Base-by-base conservation (phyloP, 2,329 filamentous ascomycete species). In the Metarhizium brunneum region DNA sequence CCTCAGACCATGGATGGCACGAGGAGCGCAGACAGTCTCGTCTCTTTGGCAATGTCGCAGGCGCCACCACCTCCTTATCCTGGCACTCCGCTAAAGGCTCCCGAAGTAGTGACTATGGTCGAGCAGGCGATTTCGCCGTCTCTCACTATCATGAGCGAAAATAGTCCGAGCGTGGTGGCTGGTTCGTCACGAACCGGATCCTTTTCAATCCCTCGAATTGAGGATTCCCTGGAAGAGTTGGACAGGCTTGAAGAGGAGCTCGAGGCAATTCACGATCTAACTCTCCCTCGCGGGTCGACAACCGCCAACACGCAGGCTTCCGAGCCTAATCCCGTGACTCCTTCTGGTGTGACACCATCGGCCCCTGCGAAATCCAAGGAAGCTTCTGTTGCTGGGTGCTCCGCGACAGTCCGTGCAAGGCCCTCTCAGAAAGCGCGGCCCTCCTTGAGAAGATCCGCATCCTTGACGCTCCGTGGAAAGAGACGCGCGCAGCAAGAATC, bases 201-300 rank as follows among this genome's bases (percentile, higher is more conserved):
- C 6, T 66, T 62, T 58, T 71, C 61, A 1, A 69, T 73, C 13
- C 70, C 76, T 30, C 77, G 81, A 18, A 85, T 86, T 52, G 83
- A 86, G 63, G 83, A 85, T 64, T 85, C 82, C 2, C 70, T 86
- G 8, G 82, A 84, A 64, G 82, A 81, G 59, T 71, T 86, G 20
- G 83, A 86, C 63, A 73, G 74, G 57, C 72, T 86, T 16, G 82
- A 86, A 60, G 83, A 86, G 36, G 75, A 84, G 52, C 72, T 85
- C 10, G 82, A 86, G 60, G 79, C 75, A 2, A 71, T 83, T 38
- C 63, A 67, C 54, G 68, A 68, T n/a, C 67, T 74, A 11, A 65
- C 76, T 0, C 67, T 64, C 2, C 57, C 73, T 11, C 63, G 66
- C 18, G 67, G 64, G 6, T 64, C 73, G 11, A 59, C 64, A 2